These are phyloP conservation scores for Antarctomyces pellizariae DNA, from an alignment of 495 filamentous ascomycete genomes.

Conservation along the genomic window DNA sequence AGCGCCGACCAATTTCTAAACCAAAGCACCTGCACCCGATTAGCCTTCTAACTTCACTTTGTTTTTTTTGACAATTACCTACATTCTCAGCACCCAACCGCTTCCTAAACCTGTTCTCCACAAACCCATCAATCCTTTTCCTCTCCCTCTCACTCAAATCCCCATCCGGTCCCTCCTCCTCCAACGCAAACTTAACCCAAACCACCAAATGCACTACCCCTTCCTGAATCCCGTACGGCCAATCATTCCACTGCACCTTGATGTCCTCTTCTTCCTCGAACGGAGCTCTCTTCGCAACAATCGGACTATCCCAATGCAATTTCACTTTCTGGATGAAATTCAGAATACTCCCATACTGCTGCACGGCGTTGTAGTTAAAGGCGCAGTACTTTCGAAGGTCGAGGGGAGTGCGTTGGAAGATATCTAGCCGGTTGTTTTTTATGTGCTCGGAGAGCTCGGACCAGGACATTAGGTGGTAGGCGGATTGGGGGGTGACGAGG, in stretches of 20 bases:
- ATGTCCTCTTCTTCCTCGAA: conserved; percentile 33
- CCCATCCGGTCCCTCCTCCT: conserved; percentile 38
- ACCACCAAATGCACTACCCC: conserved; percentile 63
- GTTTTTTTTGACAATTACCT: conserved; percentile 7
- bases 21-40: conserved; percentile 40
- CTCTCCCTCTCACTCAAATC: conserved; percentile 40
- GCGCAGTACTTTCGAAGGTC: conserved; percentile 49
- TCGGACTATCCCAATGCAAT: conserved; percentile 31
- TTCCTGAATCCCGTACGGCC: conserved; percentile 64
- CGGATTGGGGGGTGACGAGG: conserved; percentile 37
- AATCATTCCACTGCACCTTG: conserved; percentile 67
- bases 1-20: conserved; percentile 74
- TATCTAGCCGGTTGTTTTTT: conserved; percentile 39
- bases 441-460: conserved; percentile 35
- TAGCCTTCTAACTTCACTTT: conserved; percentile 1
- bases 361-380: conserved; percentile 34
- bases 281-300: conserved; percentile 13
- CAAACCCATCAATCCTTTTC: conserved; percentile 40
- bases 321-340: conserved; percentile 43
- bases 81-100: conserved; percentile 20
- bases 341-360: conserved; percentile 48
- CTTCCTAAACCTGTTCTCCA: conserved; percentile 33
- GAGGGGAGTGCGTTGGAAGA: conserved; percentile 50
- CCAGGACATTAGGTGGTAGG: conserved; percentile 31
- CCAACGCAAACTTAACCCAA: conserved; percentile 64